Conservation (phyloP, 139 green algal species). For the Spirogloea muscicola region DNA sequence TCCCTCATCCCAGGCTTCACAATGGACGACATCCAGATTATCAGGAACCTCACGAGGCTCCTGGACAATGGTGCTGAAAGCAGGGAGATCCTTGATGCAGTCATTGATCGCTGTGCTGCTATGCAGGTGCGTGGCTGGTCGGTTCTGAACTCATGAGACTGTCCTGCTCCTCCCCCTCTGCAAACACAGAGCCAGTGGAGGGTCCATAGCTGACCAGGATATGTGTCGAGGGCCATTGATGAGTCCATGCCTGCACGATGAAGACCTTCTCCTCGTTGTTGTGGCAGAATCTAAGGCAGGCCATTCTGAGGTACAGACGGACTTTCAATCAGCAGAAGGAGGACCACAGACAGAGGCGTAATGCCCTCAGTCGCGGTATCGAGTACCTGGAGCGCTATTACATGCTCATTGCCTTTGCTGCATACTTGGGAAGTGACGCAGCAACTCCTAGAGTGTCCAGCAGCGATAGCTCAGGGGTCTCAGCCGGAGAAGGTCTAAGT, state of each 20-base stretch:
- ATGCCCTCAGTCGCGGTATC: constrained; percentile 72
- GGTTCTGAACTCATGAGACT: too few species aligned
- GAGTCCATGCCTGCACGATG: too few species aligned
- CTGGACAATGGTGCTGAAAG: constrained; percentile 15
- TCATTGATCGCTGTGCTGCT: constrained; percentile 8
- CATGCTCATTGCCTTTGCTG: constrained; percentile 80
- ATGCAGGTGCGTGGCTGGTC: too few species aligned
- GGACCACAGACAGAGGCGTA: background rate
- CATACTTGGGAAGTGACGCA: too few species aligned
- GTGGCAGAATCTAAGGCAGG: constrained; percentile 60
- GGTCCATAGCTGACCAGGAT: too few species aligned
- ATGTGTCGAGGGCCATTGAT: too few species aligned
- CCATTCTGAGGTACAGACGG: constrained; percentile 80
- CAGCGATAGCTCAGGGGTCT: too few species aligned
- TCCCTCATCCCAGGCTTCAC: too few species aligned
- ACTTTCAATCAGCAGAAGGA: constrained; percentile 65
- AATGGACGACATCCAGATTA: constrained; percentile 15
- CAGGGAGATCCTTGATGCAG: constrained; percentile 20
- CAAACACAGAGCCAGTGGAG: too few species aligned
- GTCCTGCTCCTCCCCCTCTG: too few species aligned
- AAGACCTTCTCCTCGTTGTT: too few species aligned
- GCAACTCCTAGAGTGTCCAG: too few species aligned
- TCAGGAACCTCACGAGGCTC: constrained; percentile 5
- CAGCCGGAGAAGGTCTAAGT: background rate
- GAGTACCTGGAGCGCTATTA: constrained; percentile 91